phyloP scores from a whole-genome alignment of 2,329 filamentous ascomycete species.

The Hypoxylon sp. region DNA sequence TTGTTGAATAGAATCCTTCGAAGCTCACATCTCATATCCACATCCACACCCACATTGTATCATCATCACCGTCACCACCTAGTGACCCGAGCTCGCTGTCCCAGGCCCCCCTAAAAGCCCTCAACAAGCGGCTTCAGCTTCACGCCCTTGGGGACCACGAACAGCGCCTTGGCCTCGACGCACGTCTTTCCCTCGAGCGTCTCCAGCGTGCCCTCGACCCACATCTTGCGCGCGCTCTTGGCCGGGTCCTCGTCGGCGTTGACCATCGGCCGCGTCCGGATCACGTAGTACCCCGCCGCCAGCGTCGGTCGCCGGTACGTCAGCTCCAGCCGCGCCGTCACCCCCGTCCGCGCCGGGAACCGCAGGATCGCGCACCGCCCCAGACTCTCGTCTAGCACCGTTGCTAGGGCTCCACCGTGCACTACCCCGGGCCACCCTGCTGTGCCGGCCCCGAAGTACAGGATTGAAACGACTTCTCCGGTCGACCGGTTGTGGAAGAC shows the following conservation, averaged over 20 bases:
- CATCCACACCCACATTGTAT: neutral
- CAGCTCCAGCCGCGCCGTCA: conserved; percentile 71
- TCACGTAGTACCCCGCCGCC: conserved; percentile 74
- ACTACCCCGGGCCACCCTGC: conserved; percentile 79
- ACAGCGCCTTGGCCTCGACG: conserved; percentile 71
- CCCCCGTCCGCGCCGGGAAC: conserved; percentile 64
- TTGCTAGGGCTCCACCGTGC: conserved; percentile 80
- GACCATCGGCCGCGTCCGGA: conserved; percentile 65
- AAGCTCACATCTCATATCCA: neutral
- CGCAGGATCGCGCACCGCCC: conserved; percentile 71
- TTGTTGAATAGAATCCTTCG: neutral
- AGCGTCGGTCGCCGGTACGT: conserved; percentile 74
- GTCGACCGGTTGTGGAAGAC: conserved; percentile 74
- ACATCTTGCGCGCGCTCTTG: conserved; percentile 64
- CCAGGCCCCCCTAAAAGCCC: conserved; percentile 54
- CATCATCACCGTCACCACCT: neutral
- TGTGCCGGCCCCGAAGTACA: conserved; percentile 76
- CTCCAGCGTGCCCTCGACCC: conserved; percentile 69
- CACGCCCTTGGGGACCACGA: conserved; percentile 69
- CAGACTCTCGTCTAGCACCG: conserved; percentile 77
- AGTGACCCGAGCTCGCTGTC: neutral
- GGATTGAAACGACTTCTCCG: conserved; percentile 72
- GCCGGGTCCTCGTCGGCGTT: conserved; percentile 46
- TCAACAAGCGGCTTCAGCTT: conserved; percentile 58
- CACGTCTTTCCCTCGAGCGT: conserved; percentile 68